Percentiles rank a stretch among this genome's conserved stretches.
These are phyloP conservation scores for Malassezia vespertilionis DNA, from an alignment of 1,284 basidiomycete genomes.

Conservation along the genomic window DNA sequence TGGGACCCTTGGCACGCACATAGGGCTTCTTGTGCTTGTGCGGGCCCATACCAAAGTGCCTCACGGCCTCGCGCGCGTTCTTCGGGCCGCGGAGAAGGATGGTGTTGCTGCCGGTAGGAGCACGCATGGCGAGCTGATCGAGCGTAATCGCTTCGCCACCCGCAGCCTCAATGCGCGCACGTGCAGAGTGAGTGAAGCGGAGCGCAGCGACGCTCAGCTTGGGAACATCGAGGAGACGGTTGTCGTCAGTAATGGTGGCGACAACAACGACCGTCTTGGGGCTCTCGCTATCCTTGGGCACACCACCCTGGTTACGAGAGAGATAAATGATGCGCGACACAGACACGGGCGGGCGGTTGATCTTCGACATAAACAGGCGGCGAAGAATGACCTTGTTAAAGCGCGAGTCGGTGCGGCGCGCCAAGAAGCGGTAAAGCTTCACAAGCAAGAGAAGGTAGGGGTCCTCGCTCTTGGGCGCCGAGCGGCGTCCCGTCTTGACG, in stretches of 20 bases:
- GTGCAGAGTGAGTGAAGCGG: conserved; percentile 82
- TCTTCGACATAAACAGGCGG: conserved; percentile 91
- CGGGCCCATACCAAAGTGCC: conserved; percentile 65
- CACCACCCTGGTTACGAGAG: conserved; percentile 42
- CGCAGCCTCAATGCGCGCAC: conserved; percentile 85
- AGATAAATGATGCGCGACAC: conserved; percentile 46
- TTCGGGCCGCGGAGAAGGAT: conserved; percentile 81
- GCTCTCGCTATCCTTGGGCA: conserved; percentile 31
- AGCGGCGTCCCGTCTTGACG: conserved; percentile 93
- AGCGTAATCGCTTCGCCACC: conserved; percentile 91
- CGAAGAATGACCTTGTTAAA: conserved; percentile 99
- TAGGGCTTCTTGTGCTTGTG: conserved; percentile 74
- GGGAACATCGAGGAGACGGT: conserved; percentile 73
- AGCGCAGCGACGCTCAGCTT: conserved; percentile 90
- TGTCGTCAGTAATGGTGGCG: conserved; percentile 89
- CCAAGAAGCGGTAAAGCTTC: conserved; percentile 99
- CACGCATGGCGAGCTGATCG: conserved; percentile 87
- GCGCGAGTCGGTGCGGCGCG: conserved; percentile 82
- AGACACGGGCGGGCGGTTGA: conserved; percentile 92
- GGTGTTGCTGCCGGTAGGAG: conserved; percentile 91
- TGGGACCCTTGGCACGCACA: conserved; percentile 88
- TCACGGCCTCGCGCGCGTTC: conserved; percentile 84
- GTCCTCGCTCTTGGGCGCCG: conserved; percentile 96
- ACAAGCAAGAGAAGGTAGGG: conserved; percentile 96
- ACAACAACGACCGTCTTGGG: conserved; percentile 77